Conservation (phyloP, 805 yeast species). For the Scheffersomyces stipitis region DNA sequence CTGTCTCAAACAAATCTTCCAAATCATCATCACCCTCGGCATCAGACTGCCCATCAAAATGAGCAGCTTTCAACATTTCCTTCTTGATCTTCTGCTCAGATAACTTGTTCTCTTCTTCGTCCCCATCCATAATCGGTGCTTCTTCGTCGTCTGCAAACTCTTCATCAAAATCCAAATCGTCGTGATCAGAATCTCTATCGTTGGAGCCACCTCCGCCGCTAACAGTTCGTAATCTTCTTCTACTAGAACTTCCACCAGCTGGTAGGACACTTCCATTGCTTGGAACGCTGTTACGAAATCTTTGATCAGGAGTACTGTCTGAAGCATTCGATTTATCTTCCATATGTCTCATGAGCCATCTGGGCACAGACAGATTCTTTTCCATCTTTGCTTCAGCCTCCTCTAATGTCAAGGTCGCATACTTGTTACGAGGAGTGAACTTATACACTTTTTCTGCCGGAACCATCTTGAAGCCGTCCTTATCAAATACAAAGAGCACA, state of each 20-base stretch:
- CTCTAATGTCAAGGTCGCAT: slow-evolving; percentile 89
- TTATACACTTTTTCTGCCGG: slow-evolving; percentile 94
- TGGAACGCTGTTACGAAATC: slow-evolving; percentile 37
- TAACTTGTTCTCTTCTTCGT: slow-evolving; percentile 91
- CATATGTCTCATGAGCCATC: slow-evolving; percentile 95
- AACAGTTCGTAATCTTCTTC: slow-evolving; percentile 38
- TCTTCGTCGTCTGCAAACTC: slow-evolving; percentile 99
- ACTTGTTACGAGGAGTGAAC: slow-evolving; percentile 90
- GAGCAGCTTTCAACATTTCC: slow-evolving; percentile 82
- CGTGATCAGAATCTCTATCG: slow-evolving; percentile 74
- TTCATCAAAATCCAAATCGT: slow-evolving; percentile 91
- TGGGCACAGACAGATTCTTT: slow-evolving; percentile 70
- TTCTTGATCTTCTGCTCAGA: slow-evolving; percentile 80
- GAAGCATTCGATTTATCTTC: slow-evolving; percentile 54
- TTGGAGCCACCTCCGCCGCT: slow-evolving; percentile 43
- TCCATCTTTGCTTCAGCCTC: slow-evolving; percentile 97
- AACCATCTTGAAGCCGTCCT: slow-evolving; percentile 85
- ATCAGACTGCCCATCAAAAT: slow-evolving; percentile 62
- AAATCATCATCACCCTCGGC: slow-evolving; percentile 59
- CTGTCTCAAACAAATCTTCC: slow-evolving; percentile 70
- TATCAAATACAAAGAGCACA: slow-evolving; percentile 80
- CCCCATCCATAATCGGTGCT: slow-evolving; percentile 95
- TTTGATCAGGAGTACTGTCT: slow-evolving; percentile 48
- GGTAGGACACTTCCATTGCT: slow-evolving; percentile 7
- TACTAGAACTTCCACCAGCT: slow-evolving; percentile 4